phyloP scores from a whole-genome alignment of 768 basidiomycete genomes.

The Sarcomyxa edulis region DNA sequence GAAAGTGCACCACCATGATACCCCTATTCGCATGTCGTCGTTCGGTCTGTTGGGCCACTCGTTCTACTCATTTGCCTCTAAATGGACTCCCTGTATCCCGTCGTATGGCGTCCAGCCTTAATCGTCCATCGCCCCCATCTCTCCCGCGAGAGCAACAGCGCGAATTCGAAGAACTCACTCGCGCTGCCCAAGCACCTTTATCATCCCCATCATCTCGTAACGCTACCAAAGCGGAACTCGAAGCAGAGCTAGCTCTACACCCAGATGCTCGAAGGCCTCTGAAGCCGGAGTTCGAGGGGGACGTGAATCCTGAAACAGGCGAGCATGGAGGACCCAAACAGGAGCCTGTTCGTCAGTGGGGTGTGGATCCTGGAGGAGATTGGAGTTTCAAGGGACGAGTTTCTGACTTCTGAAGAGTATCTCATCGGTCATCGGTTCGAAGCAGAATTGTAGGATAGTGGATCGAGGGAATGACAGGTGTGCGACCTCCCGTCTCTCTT shows the following conservation, averaged over 20 bases:
- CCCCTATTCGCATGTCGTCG: no score
- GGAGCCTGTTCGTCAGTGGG: constrained; percentile 70
- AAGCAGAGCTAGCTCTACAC: constrained; percentile 46
- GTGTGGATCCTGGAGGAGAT: constrained; percentile 53
- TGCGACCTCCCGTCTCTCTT: no score
- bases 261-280: constrained; percentile 63
- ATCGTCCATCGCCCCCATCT: constrained; percentile 67
- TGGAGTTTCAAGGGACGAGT: constrained; percentile 92
- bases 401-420: constrained; percentile 89
- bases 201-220: constrained; percentile 17
- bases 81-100: no score
- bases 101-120: constrained; percentile 29
- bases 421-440: no score
- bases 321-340: constrained; percentile 84
- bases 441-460: no score
- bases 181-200: constrained; percentile 47
- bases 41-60: no score
- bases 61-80: no score
- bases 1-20: no score
- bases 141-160: constrained; percentile 73
- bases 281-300: constrained; percentile 71
- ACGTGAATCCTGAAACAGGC: constrained; percentile 76
- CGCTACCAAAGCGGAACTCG: constrained; percentile 33
- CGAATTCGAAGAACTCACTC: constrained; percentile 82
- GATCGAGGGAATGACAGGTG: no score